Evolutionary conservation across 208 protist genomes (phyloP).

Genomic region (Crithidia thermophila): DNA sequence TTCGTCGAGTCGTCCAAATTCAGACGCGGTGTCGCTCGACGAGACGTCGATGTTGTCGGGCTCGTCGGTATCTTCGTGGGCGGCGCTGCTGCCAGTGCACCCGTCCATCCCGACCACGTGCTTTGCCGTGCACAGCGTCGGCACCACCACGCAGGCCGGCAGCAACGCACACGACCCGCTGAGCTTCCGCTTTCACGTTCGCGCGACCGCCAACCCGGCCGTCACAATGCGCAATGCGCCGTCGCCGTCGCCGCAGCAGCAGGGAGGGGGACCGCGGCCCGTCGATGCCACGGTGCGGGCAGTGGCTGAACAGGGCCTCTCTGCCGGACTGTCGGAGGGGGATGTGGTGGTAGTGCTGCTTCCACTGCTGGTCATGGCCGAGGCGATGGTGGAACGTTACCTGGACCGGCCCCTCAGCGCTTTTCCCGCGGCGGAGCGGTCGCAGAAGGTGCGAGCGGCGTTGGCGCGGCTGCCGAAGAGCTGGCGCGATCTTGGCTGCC

Average conservation of each 20-base stretch:
- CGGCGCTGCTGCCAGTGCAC: constrained; percentile 26
- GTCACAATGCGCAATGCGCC: neutral
- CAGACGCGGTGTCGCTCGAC: neutral
- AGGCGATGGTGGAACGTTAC: constrained; percentile 33
- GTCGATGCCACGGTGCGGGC: constrained; percentile 2
- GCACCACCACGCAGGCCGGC: neutral
- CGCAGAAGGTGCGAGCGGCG: constrained; percentile 6
- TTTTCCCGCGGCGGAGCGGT: constrained; percentile 1
- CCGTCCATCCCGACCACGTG: constrained; percentile 9
- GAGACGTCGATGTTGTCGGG: neutral
- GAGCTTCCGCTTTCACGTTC: constrained; percentile 1
- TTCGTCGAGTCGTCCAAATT: too few relatives aligned
- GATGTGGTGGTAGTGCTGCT: constrained; percentile 70
- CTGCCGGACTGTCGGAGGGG: constrained; percentile 44
- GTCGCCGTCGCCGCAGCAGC: neutral
- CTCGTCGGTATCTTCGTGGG: neutral
- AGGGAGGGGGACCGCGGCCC: neutral
- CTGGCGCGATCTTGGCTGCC: constrained; percentile 64
- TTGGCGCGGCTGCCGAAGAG: constrained; percentile 32
- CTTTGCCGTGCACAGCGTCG: constrained; percentile 20
- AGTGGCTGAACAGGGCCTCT: constrained; percentile 20
- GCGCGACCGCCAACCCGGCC: constrained; percentile 3
- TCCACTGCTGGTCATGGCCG: constrained; percentile 46
- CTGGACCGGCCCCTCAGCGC: neutral
- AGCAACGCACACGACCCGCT: constrained; percentile 2